Evolutionary conservation across 2,329 filamentous ascomycete genomes (phyloP).

Genomic region (Metarhizium brunneum): DNA sequence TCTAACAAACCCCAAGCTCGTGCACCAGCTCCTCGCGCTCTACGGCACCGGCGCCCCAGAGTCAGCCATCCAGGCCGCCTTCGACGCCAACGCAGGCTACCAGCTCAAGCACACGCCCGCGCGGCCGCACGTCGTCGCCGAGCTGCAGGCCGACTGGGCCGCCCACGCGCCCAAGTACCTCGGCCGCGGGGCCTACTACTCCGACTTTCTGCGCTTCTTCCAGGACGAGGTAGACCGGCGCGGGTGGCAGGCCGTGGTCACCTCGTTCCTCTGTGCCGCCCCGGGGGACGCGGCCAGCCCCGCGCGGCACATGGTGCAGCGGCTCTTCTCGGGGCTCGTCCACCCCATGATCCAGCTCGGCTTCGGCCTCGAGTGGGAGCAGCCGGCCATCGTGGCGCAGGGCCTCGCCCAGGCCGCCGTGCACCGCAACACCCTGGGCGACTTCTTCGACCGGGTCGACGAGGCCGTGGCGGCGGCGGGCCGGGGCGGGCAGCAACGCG

Average conservation of each 20-base stretch:
- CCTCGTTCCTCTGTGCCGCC: slow-evolving; percentile 61
- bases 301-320: slow-evolving; percentile 57
- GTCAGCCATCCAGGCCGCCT: slow-evolving; percentile 51
- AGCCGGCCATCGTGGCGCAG: slow-evolving; percentile 74
- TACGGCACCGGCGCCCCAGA: slow-evolving; percentile 65
- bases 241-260: slow-evolving; percentile 49
- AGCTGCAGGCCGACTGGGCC: slow-evolving; percentile 44
- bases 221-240: slow-evolving; percentile 59
- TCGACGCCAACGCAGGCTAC: slow-evolving; percentile 55
- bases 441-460: slow-evolving; percentile 47
- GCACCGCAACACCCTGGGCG: slow-evolving; percentile 48
- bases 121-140: slow-evolving; percentile 40
- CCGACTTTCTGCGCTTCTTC: slow-evolving; percentile 70
- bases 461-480: slow-evolving; percentile 27
- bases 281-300: slow-evolving; percentile 34
- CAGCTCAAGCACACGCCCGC: slow-evolving; percentile 46
- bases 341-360: slow-evolving; percentile 81
- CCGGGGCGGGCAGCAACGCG: neutral
- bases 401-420: slow-evolving; percentile 69
- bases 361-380: slow-evolving; percentile 73
- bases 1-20: slow-evolving; percentile 34
- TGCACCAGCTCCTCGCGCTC: slow-evolving; percentile 66
- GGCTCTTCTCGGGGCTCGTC: slow-evolving; percentile 60
- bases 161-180: slow-evolving; percentile 46
- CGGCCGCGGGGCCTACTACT: slow-evolving; percentile 54